These are phyloP conservation scores for Talaromyces sp. DNA, from an alignment of 2,329 filamentous ascomycete genomes.

Conservation along the genomic window DNA sequence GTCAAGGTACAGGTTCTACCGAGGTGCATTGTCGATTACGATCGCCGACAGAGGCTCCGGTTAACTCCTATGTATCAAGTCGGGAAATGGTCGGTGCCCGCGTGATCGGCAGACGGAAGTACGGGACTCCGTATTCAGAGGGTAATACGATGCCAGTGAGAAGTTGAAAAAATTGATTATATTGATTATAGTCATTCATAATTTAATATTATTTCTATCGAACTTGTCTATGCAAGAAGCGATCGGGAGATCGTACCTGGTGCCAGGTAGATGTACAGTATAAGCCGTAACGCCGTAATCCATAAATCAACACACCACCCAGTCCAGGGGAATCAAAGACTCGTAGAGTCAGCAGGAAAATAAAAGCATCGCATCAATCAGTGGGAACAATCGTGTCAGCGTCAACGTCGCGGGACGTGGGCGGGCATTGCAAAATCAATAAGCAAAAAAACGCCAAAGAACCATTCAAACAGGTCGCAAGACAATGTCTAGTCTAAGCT, in stretches of 20 bases:
- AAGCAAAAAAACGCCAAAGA: constrained; percentile 2
- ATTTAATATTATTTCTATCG: too few relatives aligned
- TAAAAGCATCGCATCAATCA: constrained; percentile 12
- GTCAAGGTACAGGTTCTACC: background rate
- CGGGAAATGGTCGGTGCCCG: too few relatives aligned
- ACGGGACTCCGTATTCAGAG: too few relatives aligned
- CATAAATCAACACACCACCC: background rate
- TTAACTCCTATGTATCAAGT: too few relatives aligned
- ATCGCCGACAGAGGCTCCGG: too few relatives aligned
- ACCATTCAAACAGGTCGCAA: background rate
- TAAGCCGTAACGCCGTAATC: background rate
- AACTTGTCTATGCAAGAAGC: too few relatives aligned
- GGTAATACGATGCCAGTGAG: too few relatives aligned
- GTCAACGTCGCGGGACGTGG: constrained; percentile 12
- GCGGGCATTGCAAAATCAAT: constrained; percentile 1
- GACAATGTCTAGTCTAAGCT: constrained; percentile 2
- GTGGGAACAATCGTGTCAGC: constrained; percentile 18
- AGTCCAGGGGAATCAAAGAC: background rate
- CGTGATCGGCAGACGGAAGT: too few relatives aligned
- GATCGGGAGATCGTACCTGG: too few relatives aligned
- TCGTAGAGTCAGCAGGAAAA: constrained; percentile 15
- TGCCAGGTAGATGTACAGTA: background rate
- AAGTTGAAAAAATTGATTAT: too few relatives aligned
- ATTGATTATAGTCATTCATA: too few relatives aligned
- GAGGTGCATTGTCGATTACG: too few relatives aligned